These are phyloP conservation scores for Scenedesmus sp. DNA, from an alignment of 163 green algal genomes.

Conservation along the genomic window DNA sequence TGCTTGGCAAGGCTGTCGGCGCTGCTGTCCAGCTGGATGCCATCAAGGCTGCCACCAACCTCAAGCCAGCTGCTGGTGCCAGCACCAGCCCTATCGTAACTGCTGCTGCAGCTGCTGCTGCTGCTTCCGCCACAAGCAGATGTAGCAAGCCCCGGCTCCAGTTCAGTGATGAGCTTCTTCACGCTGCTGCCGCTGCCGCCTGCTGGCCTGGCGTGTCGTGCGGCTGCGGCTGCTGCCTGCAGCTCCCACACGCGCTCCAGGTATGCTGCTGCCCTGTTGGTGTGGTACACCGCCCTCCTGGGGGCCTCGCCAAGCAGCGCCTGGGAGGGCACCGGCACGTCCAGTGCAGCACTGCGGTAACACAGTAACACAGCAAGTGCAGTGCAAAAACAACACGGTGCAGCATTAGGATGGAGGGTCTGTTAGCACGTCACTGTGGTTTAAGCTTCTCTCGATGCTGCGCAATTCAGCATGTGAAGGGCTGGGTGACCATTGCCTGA, in stretches of 20 bases:
- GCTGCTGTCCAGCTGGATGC: conserved; percentile 7
- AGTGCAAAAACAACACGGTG: background rate
- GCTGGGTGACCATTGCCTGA: too few relatives aligned
- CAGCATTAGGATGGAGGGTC: too few relatives aligned
- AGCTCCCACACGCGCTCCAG: conserved; percentile 50
- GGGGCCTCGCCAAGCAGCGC: conserved; percentile 55
- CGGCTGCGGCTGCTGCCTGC: background rate
- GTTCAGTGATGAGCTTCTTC: background rate
- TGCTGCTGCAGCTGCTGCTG: conserved; percentile 18
- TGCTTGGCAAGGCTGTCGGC: conserved; percentile 3
- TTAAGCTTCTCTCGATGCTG: background rate
- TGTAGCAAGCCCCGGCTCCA: background rate
- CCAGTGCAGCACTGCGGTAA: conserved; percentile 56
- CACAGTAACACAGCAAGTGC: background rate
- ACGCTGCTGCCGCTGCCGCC: background rate
- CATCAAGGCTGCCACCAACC: conserved; percentile 38
- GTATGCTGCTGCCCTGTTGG: conserved; percentile 68
- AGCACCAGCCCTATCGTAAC: background rate
- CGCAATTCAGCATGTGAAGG: too few relatives aligned
- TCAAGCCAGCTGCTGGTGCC: conserved; percentile 44
- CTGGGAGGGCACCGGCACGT: conserved; percentile 56
- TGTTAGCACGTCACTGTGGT: background rate
- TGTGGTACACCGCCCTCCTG: conserved; percentile 58
- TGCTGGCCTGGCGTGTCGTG: background rate
- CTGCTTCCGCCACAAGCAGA: background rate